Evolutionary conservation across 1,284 basidiomycete genomes (phyloP).

Genomic region (Paramarasmius palmivorus): DNA sequence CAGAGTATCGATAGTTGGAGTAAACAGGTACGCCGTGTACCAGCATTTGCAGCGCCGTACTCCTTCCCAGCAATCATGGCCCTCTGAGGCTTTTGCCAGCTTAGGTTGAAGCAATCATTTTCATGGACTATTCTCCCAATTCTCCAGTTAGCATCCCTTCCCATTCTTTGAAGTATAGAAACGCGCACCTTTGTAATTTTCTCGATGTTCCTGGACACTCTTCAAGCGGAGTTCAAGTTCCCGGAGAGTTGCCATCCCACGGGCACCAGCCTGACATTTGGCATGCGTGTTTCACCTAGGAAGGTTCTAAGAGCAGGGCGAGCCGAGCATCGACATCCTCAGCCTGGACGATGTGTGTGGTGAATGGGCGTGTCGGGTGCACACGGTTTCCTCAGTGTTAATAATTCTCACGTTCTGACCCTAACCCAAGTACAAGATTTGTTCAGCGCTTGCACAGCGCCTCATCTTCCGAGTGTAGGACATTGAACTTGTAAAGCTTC

Average conservation of each 20-base stretch:
- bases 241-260: conserved; percentile 95
- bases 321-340: conserved; percentile 11
- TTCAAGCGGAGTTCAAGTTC: conserved; percentile 97
- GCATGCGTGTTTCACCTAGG: no score
- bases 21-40: conserved; percentile 49
- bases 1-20: background rate
- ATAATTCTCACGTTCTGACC: conserved; percentile 37
- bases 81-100: conserved; percentile 91
- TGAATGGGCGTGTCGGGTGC: conserved; percentile 32
- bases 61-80: conserved; percentile 94
- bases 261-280: no score
- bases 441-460: no score
- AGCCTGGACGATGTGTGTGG: background rate
- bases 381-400: conserved; percentile 35
- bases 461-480: no score
- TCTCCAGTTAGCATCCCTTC: conserved; percentile 4
- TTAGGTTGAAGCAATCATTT: conserved; percentile 99
- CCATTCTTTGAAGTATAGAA: no score
- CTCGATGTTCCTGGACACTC: conserved; percentile 97
- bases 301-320: conserved; percentile 13
- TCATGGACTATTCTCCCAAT: conserved; percentile 88
- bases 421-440: no score
- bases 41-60: conserved; percentile 93
- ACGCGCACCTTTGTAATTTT: conserved; percentile 97
- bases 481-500: no score